Evolutionary conservation across 208 protist genomes (phyloP).

Genomic region (Trypanosoma cruzi): DNA sequence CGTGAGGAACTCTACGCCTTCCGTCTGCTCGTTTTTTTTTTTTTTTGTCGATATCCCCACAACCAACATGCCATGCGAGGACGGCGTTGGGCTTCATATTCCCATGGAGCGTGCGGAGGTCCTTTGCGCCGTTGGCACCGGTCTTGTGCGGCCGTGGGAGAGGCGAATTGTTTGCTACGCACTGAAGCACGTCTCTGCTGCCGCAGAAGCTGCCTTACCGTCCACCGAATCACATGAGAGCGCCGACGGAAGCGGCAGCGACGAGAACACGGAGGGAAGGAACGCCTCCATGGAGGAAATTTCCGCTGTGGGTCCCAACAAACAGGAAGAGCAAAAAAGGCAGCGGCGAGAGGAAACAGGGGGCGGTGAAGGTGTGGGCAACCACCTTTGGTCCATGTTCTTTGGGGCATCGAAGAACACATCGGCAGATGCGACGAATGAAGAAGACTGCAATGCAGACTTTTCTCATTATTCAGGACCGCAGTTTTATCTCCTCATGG

Average conservation of each 20-base stretch:
- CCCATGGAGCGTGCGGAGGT: constrained; percentile 15
- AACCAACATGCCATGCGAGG: background rate
- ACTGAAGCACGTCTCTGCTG: background rate
- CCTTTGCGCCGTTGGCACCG: constrained; percentile 18
- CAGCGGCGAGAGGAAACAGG: background rate
- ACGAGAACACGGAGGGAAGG: background rate
- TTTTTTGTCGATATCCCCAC: background rate
- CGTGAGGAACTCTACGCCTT: background rate
- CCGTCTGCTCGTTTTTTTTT: too few relatives aligned
- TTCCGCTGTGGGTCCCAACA: background rate
- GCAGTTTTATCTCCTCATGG: constrained; percentile 16
- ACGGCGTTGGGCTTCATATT: background rate
- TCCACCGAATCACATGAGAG: background rate
- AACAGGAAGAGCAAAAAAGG: background rate
- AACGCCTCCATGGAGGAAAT: background rate
- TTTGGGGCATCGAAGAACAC: background rate
- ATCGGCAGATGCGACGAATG: background rate
- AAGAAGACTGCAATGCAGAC: background rate
- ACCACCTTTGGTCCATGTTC: background rate
- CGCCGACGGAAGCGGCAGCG: background rate
- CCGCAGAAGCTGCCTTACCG: too few relatives aligned
- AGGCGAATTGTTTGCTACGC: constrained; percentile 7
- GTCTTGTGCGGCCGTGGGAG: constrained; percentile 19
- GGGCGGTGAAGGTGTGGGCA: background rate
- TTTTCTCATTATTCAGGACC: constrained; percentile 12